These are phyloP conservation scores for Musa beccarii DNA, from an alignment of 176 grass and related monocot genomes.

Conservation along the genomic window DNA sequence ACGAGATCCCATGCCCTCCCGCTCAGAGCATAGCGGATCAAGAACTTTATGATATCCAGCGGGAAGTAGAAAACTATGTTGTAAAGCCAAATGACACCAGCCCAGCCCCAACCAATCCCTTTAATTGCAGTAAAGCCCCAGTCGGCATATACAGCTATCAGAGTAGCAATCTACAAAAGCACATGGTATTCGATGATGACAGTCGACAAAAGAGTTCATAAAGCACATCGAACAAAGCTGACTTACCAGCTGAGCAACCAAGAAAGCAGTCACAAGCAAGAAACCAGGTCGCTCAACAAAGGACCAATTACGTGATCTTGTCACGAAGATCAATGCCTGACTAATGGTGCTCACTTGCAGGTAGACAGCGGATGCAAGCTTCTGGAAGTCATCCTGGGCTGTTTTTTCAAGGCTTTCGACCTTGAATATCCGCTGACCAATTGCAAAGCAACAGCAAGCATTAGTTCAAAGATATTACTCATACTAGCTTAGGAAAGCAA, in stretches of 20 bases:
- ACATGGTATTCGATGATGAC: neutral
- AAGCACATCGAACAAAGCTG: neutral
- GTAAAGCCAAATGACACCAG: slow-evolving; percentile 82
- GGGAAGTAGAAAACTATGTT: slow-evolving; percentile 76
- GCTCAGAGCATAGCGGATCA: slow-evolving; percentile 66
- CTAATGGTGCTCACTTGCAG: slow-evolving; percentile 92
- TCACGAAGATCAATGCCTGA: slow-evolving; percentile 86
- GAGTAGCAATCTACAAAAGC: slow-evolving; percentile 48
- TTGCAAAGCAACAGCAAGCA: slow-evolving; percentile 17
- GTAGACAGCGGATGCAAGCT: slow-evolving; percentile 82
- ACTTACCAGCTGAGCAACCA: slow-evolving; percentile 67
- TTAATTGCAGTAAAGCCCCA: slow-evolving; percentile 75
- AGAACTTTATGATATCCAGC: slow-evolving; percentile 78
- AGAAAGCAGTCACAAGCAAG: slow-evolving; percentile 65
- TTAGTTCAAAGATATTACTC: neutral
- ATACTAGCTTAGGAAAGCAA: neutral
- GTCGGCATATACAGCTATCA: slow-evolving; percentile 72
- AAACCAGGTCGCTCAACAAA: slow-evolving; percentile 80
- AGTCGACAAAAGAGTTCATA: neutral
- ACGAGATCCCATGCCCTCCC: slow-evolving; percentile 83
- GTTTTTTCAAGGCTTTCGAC: slow-evolving; percentile 83
- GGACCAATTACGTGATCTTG: slow-evolving; percentile 80
- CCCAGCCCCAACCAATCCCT: slow-evolving; percentile 90
- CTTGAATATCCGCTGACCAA: slow-evolving; percentile 55
- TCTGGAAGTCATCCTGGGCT: slow-evolving; percentile 67